Conservation (phyloP, 306 rosid species). For the Citrullus mucosospermus region DNA sequence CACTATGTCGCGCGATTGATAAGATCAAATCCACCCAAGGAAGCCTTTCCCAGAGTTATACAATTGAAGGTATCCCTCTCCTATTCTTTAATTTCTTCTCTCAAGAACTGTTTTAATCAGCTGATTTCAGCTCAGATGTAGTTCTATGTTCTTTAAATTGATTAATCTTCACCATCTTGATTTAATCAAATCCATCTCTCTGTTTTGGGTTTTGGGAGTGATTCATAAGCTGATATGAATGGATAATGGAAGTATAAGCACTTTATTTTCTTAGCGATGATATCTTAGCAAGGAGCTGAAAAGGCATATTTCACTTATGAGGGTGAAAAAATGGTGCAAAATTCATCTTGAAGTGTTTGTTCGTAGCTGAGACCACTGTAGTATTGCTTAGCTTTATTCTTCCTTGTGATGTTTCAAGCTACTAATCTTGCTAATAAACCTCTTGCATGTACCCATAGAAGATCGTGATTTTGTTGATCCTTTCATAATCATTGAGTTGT, state of each 20-base stretch:
- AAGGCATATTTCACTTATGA: neutral
- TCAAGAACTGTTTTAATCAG: neutral
- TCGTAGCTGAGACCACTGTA: neutral
- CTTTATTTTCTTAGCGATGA: neutral
- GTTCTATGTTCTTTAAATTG: neutral
- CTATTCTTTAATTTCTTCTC: neutral
- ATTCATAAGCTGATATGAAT: neutral
- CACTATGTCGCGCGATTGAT: conserved; percentile 11
- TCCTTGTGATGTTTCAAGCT: neutral
- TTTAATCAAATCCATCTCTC: neutral
- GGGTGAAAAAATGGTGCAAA: neutral
- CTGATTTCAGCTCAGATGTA: neutral
- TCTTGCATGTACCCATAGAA: neutral
- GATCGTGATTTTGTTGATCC: neutral
- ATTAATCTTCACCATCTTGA: neutral
- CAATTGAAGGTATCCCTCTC: neutral
- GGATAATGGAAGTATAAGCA: neutral
- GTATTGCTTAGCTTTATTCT: neutral
- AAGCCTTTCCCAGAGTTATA: neutral
- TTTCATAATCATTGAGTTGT: neutral
- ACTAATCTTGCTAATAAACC: neutral
- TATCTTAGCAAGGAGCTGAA: neutral
- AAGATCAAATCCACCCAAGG: conserved; percentile 17
- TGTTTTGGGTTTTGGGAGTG: neutral
- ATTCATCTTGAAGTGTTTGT: neutral